Conservation (phyloP, 495 filamentous ascomycete species). For the Aspergillus incahuasiensis region DNA sequence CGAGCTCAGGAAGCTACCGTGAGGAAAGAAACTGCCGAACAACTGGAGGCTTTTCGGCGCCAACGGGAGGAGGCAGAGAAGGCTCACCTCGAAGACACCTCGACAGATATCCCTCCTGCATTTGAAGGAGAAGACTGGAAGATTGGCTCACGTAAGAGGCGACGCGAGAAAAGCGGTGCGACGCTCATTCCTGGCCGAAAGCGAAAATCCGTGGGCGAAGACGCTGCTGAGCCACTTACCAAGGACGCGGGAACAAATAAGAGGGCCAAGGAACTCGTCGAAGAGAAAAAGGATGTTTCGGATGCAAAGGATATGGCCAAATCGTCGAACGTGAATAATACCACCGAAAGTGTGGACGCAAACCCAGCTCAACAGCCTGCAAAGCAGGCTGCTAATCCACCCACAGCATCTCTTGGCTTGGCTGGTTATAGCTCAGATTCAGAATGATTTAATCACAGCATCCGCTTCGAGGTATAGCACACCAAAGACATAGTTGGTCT, state of each 20-base stretch:
- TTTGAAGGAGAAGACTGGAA: conserved; percentile 51
- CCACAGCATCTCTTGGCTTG: conserved; percentile 29
- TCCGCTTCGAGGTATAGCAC: neutral
- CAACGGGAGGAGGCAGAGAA: conserved; percentile 64
- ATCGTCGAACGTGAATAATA: neutral
- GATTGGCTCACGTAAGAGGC: conserved; percentile 53
- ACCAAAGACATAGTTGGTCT: neutral
- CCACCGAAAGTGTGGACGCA: conserved; percentile 2
- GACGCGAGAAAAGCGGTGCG: conserved; percentile 53
- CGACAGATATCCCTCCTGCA: conserved; percentile 29
- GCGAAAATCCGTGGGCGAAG: conserved; percentile 38
- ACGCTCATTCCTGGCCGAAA: conserved; percentile 54
- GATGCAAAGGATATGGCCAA: neutral
- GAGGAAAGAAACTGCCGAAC: conserved; percentile 69
- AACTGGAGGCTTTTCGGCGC: conserved; percentile 64
- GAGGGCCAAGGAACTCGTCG: conserved; percentile 2
- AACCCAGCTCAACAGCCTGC: neutral
- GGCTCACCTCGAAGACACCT: conserved; percentile 36
- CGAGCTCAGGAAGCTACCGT: conserved; percentile 67
- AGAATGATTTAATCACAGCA: conserved; percentile 19
- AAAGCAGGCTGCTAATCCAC: conserved; percentile 16
- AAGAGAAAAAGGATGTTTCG: neutral
- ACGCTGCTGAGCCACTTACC: conserved; percentile 6
- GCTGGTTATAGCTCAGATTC: conserved; percentile 43
- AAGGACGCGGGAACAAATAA: conserved; percentile 14